Conservation (phyloP, 2,329 filamentous ascomycete genomes). For the Ceratocystis eucalypticola region DNA sequence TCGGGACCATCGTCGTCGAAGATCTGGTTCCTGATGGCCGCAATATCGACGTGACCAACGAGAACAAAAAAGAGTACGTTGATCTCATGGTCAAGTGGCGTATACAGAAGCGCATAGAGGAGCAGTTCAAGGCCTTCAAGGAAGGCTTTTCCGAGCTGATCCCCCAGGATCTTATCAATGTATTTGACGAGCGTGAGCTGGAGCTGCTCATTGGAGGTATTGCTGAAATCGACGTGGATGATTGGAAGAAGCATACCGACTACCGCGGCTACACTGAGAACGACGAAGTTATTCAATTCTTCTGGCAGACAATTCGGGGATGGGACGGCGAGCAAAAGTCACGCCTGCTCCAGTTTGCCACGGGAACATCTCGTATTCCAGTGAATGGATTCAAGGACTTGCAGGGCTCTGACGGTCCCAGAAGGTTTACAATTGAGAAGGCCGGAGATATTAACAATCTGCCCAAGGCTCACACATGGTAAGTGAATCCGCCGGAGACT, state of each 20-base stretch:
- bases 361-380: constrained; percentile 91
- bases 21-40: constrained; percentile 83
- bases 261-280: constrained; percentile 97
- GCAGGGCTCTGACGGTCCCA: constrained; percentile 87
- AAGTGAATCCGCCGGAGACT: constrained; percentile 30
- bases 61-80: constrained; percentile 98
- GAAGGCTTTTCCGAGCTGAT: constrained; percentile 96
- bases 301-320: constrained; percentile 92
- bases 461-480: constrained; percentile 97
- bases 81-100: constrained; percentile 99
- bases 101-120: constrained; percentile 94
- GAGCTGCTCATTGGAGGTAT: constrained; percentile 96
- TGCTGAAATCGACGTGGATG: constrained; percentile 97
- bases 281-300: constrained; percentile 94
- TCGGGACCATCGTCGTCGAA: constrained; percentile 85
- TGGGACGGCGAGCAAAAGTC: constrained; percentile 99
- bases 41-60: constrained; percentile 91
- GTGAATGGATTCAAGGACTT: constrained; percentile 99
- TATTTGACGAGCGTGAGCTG: constrained; percentile 94
- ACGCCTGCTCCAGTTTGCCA: constrained; percentile 88
- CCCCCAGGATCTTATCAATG: constrained; percentile 88
- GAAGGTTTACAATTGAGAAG: constrained; percentile 96
- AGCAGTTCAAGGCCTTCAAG: constrained; percentile 97
- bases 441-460: constrained; percentile 80
- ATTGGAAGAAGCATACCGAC: constrained; percentile 99